These are phyloP conservation scores for Circinella umbellata DNA, from an alignment of 371 early-diverging fungal species.

Conservation along the genomic window DNA sequence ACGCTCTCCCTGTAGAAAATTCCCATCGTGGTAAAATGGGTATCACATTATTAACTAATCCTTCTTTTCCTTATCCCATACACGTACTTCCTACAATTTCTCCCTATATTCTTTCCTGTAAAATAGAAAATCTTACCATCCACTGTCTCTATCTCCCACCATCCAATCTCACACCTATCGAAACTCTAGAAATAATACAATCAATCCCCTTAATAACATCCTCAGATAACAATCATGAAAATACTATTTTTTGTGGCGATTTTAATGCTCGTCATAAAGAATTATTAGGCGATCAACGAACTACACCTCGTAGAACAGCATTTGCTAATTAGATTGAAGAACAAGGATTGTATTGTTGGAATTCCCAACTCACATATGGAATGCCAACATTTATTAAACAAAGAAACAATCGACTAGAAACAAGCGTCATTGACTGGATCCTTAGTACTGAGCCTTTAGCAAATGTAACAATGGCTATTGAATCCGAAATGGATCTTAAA, in stretches of 20 bases:
- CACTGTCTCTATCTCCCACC: not conserved
- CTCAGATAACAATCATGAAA: constrained; percentile 1
- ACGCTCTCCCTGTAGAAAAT: constrained; percentile 9
- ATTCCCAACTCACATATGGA: constrained; percentile 14
- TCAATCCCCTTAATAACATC: not conserved
- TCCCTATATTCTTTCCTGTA: constrained; percentile 13
- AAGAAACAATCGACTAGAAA: not conserved
- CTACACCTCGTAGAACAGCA: not conserved
- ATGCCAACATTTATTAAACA: constrained; percentile 10
- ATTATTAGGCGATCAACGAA: constrained; percentile 9
- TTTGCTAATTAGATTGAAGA: constrained; percentile 3
- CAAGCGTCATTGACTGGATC: constrained; percentile 17
- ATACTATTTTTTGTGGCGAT: constrained; percentile 26
- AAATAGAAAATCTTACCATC: not conserved
- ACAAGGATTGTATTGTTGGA: constrained; percentile 14
- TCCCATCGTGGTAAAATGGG: constrained; percentile 15
- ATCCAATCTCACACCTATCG: constrained; percentile 19
- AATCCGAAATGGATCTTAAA: not conserved
- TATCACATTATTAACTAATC: constrained; percentile 3
- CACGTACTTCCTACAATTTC: not conserved
- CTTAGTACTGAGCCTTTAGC: constrained; percentile 13
- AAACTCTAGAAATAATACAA: not conserved
- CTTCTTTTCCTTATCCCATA: constrained; percentile 7
- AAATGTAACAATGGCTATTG: not conserved
- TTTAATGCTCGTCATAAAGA: constrained; percentile 22